These are phyloP conservation scores for Flammula alnicola DNA, from an alignment of 1,284 basidiomycete genomes.

Conservation along the genomic window DNA sequence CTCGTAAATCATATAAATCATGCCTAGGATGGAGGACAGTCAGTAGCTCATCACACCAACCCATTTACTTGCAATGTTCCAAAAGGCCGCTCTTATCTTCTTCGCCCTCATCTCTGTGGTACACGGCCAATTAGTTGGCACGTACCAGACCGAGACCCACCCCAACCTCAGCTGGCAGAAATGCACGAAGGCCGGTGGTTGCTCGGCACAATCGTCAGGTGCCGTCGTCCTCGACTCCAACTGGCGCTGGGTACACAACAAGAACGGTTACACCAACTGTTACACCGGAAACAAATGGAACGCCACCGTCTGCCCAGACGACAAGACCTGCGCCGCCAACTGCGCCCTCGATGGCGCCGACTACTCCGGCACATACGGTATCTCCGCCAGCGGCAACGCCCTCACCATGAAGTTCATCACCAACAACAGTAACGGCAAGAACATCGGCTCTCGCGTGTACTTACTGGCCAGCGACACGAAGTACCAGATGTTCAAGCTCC, in stretches of 20 bases:
- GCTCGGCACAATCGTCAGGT: constrained; percentile 14
- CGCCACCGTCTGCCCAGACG: constrained; percentile 12
- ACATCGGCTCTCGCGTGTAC: constrained; percentile 18
- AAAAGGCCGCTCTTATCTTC: constrained; percentile 14
- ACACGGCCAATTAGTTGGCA: constrained; percentile 15
- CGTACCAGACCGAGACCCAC: constrained; percentile 16
- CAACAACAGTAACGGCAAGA: constrained; percentile 9
- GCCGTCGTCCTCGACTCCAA: constrained; percentile 20
- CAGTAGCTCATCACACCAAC: too few relatives aligned
- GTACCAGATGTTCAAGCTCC: constrained; percentile 19
- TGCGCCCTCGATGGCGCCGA: constrained; percentile 15
- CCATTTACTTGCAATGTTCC: constrained; percentile 19
- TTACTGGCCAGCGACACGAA: constrained; percentile 14
- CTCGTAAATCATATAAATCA: too few relatives aligned
- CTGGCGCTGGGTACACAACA: constrained; percentile 20
- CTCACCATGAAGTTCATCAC: constrained; percentile 15
- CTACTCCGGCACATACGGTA: constrained; percentile 14
- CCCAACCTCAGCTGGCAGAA: constrained; percentile 15
- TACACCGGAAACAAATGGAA: constrained; percentile 21
- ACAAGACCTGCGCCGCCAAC: constrained; percentile 13
- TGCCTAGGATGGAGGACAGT: too few relatives aligned
- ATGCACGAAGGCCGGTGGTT: constrained; percentile 18
- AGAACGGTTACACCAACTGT: constrained; percentile 19
- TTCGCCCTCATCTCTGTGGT: constrained; percentile 11
- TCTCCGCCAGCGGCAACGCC: constrained; percentile 13